Percentiles rank a stretch among this genome's conserved stretches.
phyloP scores from a whole-genome alignment of 495 filamentous ascomycete species.

The Daldinia vernicosa region DNA sequence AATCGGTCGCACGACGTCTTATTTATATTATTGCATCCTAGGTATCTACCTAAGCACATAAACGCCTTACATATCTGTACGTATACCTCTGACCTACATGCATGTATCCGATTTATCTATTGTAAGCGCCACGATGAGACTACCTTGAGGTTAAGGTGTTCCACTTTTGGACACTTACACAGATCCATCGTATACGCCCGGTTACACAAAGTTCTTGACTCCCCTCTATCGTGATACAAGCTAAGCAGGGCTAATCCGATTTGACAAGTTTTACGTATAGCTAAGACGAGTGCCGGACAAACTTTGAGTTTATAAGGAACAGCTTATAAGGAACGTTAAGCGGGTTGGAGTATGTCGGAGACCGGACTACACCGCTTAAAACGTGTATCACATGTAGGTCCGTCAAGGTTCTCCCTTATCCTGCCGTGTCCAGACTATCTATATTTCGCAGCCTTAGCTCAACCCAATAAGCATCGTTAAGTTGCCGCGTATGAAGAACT shows the following conservation, averaged over 20 bases:
- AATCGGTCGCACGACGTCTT: background rate
- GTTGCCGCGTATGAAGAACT: background rate
- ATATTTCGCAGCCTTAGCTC: slow-evolving; percentile 8
- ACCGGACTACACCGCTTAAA: slow-evolving; percentile 27
- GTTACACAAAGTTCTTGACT: too few species aligned
- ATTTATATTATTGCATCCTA: too few species aligned
- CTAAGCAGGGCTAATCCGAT: background rate
- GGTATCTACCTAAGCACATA: too few species aligned
- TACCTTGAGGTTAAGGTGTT: too few species aligned
- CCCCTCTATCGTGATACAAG: background rate
- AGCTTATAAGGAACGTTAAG: background rate
- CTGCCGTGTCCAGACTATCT: slow-evolving; percentile 6
- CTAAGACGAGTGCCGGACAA: too few species aligned
- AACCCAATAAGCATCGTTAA: slow-evolving; percentile 6
- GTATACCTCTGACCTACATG: too few species aligned
- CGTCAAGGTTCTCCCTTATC: slow-evolving; percentile 31
- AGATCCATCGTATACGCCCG: too few species aligned
- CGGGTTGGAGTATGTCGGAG: background rate
- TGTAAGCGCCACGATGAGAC: too few species aligned
- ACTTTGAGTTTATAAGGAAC: too few species aligned
- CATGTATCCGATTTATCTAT: too few species aligned
- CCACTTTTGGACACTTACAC: too few species aligned
- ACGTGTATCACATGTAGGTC: slow-evolving; percentile 14
- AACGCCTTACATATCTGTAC: too few species aligned
- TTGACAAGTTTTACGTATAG: background rate